phyloP scores from a whole-genome alignment of 257 asterid species.

The Lantana camara region DNA sequence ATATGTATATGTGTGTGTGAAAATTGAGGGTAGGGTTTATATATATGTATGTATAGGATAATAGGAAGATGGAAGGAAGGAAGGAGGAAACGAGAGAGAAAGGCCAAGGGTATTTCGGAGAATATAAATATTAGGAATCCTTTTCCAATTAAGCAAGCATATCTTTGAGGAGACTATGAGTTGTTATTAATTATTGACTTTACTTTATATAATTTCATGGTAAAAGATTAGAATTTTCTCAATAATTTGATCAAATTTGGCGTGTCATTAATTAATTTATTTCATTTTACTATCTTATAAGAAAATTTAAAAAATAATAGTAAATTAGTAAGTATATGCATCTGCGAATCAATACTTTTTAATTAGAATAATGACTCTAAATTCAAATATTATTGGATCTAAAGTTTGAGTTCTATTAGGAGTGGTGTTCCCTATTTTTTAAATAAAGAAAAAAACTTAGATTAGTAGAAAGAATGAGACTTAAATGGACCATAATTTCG shows the following conservation, averaged over 20 bases:
- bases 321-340: too few species aligned
- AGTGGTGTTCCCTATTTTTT: too few species aligned
- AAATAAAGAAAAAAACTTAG: too few species aligned
- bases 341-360: too few species aligned
- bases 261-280: constrained; percentile 24
- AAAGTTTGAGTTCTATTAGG: too few species aligned
- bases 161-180: not conserved
- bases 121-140: not conserved
- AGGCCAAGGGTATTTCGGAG: constrained; percentile 42
- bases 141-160: not conserved
- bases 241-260: constrained; percentile 18
- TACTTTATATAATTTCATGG: not conserved
- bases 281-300: not conserved
- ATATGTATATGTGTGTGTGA: not conserved
- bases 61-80: constrained; percentile 14
- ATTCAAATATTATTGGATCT: too few species aligned
- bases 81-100: constrained; percentile 24
- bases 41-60: too few species aligned
- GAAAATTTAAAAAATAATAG: too few species aligned
- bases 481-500: too few species aligned
- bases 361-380: too few species aligned
- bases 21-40: not conserved
- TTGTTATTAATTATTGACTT: not conserved
- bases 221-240: not conserved
- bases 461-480: too few species aligned